phyloP scores from a whole-genome alignment of 139 green algal species.

The Chlamydomonas sp. region DNA sequence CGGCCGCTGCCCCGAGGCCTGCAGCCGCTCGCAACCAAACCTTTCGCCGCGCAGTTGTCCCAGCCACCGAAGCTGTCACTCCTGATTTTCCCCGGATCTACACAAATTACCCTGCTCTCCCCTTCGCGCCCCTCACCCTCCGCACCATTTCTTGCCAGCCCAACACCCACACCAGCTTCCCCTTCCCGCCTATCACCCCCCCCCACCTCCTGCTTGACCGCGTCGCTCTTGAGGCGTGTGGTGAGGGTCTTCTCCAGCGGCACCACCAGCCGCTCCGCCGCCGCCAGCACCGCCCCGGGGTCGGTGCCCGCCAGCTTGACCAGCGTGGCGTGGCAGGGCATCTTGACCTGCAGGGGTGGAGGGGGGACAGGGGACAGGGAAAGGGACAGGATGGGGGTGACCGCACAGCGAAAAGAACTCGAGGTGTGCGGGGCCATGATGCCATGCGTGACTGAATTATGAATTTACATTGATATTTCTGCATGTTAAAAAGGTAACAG shows the following conservation, averaged over 20 bases:
- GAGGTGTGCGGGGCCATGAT: too few relatives aligned
- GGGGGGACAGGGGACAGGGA: not conserved
- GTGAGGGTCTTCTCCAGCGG: slow-evolving; percentile 94
- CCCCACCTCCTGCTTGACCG: slow-evolving; percentile 96
- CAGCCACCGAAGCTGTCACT: too few relatives aligned
- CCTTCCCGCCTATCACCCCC: not conserved
- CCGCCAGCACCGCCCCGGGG: slow-evolving; percentile 49
- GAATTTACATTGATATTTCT: too few relatives aligned
- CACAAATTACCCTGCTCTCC: not conserved
- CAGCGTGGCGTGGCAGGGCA: slow-evolving; percentile 84
- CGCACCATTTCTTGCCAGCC: not conserved
- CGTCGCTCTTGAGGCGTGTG: slow-evolving; percentile 85
- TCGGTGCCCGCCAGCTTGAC: slow-evolving; percentile 75
- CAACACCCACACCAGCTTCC: too few relatives aligned
- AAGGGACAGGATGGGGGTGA: not conserved
- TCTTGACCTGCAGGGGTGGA: slow-evolving; percentile 69
- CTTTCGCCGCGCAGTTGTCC: not conserved
- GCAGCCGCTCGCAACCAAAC: too few relatives aligned
- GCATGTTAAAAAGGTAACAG: too few relatives aligned
- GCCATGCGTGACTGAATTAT: too few relatives aligned
- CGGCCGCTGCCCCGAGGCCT: too few relatives aligned
- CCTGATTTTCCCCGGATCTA: too few relatives aligned
- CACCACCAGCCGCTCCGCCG: slow-evolving; percentile 77
- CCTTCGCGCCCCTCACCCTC: not conserved
- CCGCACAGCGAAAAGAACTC: too few relatives aligned